phyloP scores from a whole-genome alignment of 1,139 yeast species.

The Meyerozyma elateridarum region DNA sequence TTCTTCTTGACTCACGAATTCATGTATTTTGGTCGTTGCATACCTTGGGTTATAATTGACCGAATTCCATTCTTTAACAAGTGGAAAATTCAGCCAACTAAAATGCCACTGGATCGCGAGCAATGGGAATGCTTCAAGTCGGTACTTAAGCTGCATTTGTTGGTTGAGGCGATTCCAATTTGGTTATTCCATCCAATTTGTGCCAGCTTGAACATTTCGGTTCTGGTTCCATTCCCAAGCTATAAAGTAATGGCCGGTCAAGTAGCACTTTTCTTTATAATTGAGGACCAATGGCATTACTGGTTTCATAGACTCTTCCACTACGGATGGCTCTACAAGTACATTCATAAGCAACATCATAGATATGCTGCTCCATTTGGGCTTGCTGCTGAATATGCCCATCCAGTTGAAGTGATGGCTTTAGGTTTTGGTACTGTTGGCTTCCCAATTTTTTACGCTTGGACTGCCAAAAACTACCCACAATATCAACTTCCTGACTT shows the following conservation, averaged over 20 bases:
- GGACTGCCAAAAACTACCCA: constrained; percentile 22
- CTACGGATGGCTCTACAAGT: constrained; percentile 42
- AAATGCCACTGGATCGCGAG: constrained; percentile 36
- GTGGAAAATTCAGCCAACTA: constrained; percentile 42
- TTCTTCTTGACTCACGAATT: constrained; percentile 40
- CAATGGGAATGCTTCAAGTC: constrained; percentile 48
- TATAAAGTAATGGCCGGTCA: constrained; percentile 26
- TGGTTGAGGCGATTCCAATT: constrained; percentile 45
- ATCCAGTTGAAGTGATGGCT: constrained; percentile 42
- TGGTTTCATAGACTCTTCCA: constrained; percentile 45
- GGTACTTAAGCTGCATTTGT: constrained; percentile 39
- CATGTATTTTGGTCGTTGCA: constrained; percentile 42
- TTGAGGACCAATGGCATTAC: constrained; percentile 47
- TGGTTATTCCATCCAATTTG: constrained; percentile 48
- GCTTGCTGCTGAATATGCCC: constrained; percentile 46
- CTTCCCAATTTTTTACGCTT: constrained; percentile 40
- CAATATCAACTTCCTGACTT: constrained; percentile 15
- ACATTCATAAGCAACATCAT: constrained; percentile 47
- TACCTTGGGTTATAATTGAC: constrained; percentile 45
- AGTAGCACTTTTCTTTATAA: constrained; percentile 35
- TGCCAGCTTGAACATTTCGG: constrained; percentile 33
- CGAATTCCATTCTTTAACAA: constrained; percentile 36
- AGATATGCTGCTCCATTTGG: constrained; percentile 49
- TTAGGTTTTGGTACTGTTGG: constrained; percentile 47
- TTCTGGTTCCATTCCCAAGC: constrained; percentile 38